Evolutionary conservation across 2,329 filamentous ascomycete genomes (phyloP), one percentile per base, ranked within the genome.

Genomic region (Magnaporthiopsis poae): DNA sequence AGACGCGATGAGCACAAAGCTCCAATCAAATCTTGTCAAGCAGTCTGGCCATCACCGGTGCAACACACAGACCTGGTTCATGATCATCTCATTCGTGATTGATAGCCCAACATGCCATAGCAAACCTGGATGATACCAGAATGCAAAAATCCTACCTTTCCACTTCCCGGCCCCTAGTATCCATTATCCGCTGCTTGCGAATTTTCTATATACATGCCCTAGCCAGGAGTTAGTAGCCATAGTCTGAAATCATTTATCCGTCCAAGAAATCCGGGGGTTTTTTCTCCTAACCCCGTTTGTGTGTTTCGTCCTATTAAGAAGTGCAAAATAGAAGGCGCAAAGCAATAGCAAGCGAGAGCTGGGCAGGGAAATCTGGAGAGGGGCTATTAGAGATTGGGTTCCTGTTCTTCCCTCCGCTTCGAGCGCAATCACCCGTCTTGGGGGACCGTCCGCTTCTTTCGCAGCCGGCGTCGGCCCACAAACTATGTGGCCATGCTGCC

Each of bases 391-490:
- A 56, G 18, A 56, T 21, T 11, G 2, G 2, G 46, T n/a, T 11
- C n/a, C 9, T 21, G 18, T 9, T 11, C 46, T 11, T 56, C 46
- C 21, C 7, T 25, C n/a, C 46, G 46, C 21, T 21, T 56, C 46
- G 2, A 56, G 46, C 21, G 8, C 5, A 25, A 25, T 56, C 46
- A 56, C 46, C 46, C 18, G 9, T n/a, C 18, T 56, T 56, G 18
- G 11, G 46, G 46, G 18, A 56, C 46, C 18, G 46, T 59, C 39
- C 39, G 46, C 46, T 64, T 64, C 27, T 64, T 64, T 46, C 63
- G 63, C 18, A 64, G 63, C n/a, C 63, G 63, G 27, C 63, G 52
- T 56, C 63, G 39, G n/a, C 46, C 46, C 46, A 56, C 46, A 56
- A 56, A 56, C 46, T 64, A 31, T 60, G 29, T 59, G 27, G 39